Evolutionary conservation across 179 eudicot species (phyloP).

Genomic region (Heliamphora pulchella): DNA sequence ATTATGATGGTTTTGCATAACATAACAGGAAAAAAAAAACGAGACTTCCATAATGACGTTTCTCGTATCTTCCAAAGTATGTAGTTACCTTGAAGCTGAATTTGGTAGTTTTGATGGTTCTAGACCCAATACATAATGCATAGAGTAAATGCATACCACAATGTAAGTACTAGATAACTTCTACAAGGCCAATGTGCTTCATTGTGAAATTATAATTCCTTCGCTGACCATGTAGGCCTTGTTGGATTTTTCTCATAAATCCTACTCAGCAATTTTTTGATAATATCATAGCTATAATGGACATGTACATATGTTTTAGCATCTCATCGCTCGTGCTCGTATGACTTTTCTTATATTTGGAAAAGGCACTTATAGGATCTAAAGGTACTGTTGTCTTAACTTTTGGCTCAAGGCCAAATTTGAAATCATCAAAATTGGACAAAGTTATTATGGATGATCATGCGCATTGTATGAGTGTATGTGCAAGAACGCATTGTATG

Average conservation of each 20-base stretch:
- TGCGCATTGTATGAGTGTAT: no score
- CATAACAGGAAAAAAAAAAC: no score
- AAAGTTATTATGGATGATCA: no score
- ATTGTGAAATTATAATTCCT: no score
- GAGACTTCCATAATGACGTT: neutral
- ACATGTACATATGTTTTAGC: neutral
- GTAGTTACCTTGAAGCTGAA: neutral
- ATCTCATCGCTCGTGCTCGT: no score
- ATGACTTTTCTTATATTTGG: no score
- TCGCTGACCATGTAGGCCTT: neutral
- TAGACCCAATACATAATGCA: neutral
- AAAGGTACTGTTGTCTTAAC: no score
- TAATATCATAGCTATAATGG: neutral
- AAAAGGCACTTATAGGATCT: no score
- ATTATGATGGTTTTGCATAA: neutral
- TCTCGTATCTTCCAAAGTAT: neutral
- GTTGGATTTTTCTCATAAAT: no score
- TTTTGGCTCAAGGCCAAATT: no score
- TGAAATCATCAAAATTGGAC: no score
- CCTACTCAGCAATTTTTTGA: neutral
- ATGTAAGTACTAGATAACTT: neutral
- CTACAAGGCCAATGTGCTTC: neutral
- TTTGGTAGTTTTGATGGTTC: neutral
- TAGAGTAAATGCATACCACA: neutral
- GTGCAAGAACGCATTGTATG: no score